Evolutionary conservation across 768 basidiomycete genomes (phyloP).

Genomic region (Serendipita sp.): DNA sequence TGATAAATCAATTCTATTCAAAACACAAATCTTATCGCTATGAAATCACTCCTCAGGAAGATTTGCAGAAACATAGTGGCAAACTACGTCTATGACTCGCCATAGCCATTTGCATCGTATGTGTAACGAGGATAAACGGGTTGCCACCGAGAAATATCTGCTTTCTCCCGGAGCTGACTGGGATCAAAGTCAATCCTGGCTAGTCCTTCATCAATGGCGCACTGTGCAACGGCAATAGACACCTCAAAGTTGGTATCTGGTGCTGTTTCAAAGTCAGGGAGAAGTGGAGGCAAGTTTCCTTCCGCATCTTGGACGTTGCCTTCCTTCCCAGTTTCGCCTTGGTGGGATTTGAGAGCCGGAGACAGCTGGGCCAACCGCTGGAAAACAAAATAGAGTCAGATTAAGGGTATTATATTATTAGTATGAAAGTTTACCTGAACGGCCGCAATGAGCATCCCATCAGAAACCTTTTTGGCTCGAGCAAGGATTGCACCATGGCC

Average conservation of each 20-base stretch:
- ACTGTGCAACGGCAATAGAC: slow-evolving; percentile 62
- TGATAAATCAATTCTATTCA: too few species aligned
- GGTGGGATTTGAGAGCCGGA: slow-evolving; percentile 52
- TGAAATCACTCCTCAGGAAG: too few species aligned
- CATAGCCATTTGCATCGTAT: slow-evolving; percentile 21
- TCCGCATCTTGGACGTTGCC: not conserved
- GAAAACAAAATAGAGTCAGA: too few species aligned
- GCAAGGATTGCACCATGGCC: slow-evolving; percentile 66
- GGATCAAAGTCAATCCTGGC: slow-evolving; percentile 43
- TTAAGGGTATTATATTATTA: too few species aligned
- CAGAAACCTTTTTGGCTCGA: slow-evolving; percentile 47
- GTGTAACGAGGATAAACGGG: slow-evolving; percentile 50
- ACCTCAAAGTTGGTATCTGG: slow-evolving; percentile 63
- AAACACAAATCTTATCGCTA: too few species aligned
- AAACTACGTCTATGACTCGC: not conserved
- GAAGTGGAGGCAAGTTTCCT: slow-evolving; percentile 27
- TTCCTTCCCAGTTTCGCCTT: not conserved
- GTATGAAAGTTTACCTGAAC: slow-evolving; percentile 19
- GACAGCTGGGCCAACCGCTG: slow-evolving; percentile 58
- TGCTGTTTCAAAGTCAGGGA: slow-evolving; percentile 64
- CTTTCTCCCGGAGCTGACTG: slow-evolving; percentile 38
- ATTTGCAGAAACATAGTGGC: too few species aligned
- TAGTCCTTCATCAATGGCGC: slow-evolving; percentile 57
- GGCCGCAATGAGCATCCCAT: slow-evolving; percentile 80
- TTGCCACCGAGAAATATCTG: slow-evolving; percentile 39